Evolutionary conservation across 2,329 filamentous ascomycete genomes (phyloP), one percentile per base, ranked within the genome.

Genomic region (Colletotrichum agaves): DNA sequence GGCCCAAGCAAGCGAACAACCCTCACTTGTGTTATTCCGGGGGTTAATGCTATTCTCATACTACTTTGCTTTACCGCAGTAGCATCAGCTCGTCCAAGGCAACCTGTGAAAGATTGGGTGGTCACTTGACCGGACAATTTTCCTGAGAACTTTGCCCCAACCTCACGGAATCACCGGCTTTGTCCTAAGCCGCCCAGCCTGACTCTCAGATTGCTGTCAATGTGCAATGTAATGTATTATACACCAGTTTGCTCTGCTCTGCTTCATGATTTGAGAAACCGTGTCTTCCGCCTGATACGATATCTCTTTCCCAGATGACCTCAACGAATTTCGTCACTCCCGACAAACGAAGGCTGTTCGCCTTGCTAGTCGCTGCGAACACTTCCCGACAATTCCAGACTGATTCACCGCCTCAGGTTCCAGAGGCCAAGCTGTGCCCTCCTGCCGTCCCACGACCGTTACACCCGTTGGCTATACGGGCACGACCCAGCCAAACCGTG

Each of bases 91-190:
- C 23, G 27, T 56, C 35, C 37, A 63, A 63, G 61, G 65, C 61
- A 68, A 44, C 47, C 61, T 68, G 65, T 55, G 64, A 67, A 63
- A 64, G 64, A 27, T 31, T 53, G 46, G 7, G 47, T 58, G 65
- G 44, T 68, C 65, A 68, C 61, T 68, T 68, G 65, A 65, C 61
- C 65, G 23, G 33, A 43, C 49, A 49, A 35, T 49, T 49, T 58
- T 41, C 35, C 39, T 41, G 13, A 37, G 23, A 21, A 39, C 17
- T 41, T 23, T 35, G n/a, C 31, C 47, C 31, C 50, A 49, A 39
- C 31, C 35, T 41, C 21, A 12, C 15, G 8, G 19, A n/a, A 50
- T 52, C 55, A 53, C 37, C 12, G 21, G 15, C 19, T 44, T 13
- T 12, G n/a, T 56, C 39, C 56, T 21, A 27, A 61, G 33, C n/a